phyloP scores from a whole-genome alignment of 345 rosid genomes.

The Populus davidiana region DNA sequence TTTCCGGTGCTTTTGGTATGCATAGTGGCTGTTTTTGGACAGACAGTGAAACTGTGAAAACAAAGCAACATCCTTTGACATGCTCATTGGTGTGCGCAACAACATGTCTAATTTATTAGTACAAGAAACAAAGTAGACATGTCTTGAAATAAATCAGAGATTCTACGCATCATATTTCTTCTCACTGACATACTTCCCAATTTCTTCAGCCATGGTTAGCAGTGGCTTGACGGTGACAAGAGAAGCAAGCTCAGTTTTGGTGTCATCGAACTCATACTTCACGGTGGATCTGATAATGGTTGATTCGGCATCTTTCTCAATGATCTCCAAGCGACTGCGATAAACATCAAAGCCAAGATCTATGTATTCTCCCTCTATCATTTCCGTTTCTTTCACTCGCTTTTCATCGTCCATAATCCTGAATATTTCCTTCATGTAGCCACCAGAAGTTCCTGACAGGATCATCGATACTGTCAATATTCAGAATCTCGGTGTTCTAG shows the following conservation, averaged over 20 bases:
- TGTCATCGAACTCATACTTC: slow-evolving; percentile 35
- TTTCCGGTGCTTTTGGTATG: no score
- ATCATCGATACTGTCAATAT: neutral
- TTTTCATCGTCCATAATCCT: slow-evolving; percentile 30
- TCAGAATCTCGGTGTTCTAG: no score
- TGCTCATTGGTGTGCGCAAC: no score
- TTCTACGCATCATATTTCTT: neutral
- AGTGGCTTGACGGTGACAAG: slow-evolving; percentile 15
- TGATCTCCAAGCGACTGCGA: slow-evolving; percentile 26
- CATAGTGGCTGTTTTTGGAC: no score
- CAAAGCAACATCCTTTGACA: no score
- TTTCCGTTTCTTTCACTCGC: slow-evolving; percentile 37
- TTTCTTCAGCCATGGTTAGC: slow-evolving; percentile 19
- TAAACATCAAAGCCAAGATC: slow-evolving; percentile 26
- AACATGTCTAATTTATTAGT: no score
- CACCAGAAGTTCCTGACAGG: slow-evolving; percentile 29
- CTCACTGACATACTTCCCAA: slow-evolving; percentile 24
- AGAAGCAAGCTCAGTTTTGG: slow-evolving; percentile 19
- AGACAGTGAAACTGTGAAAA: no score
- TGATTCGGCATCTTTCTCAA: slow-evolving; percentile 35
- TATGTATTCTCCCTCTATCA: slow-evolving; percentile 31
- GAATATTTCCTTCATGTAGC: slow-evolving; percentile 31
- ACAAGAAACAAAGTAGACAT: no score
- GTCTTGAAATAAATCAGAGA: neutral
- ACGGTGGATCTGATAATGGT: slow-evolving; percentile 20